These are phyloP conservation scores for Phascolomyces articulosus DNA, from an alignment of 371 early-diverging fungal species.

Conservation along the genomic window DNA sequence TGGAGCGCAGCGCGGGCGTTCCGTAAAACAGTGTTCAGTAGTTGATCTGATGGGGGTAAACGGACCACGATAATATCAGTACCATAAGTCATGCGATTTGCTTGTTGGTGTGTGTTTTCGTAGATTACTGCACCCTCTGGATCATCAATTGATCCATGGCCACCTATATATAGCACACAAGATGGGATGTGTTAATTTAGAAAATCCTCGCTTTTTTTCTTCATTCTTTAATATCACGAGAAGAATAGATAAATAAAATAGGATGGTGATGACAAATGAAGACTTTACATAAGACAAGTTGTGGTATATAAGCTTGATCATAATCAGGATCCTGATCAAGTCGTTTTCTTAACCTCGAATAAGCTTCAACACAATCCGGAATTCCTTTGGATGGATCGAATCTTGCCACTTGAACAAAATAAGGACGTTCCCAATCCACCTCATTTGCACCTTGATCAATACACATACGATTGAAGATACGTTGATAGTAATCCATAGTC, in stretches of 20 bases:
- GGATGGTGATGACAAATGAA: too few species aligned
- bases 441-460: conserved; percentile 69
- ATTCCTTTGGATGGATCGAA: conserved; percentile 93
- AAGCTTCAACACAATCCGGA: conserved; percentile 77
- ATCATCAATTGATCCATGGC: conserved; percentile 89
- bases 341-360: conserved; percentile 62
- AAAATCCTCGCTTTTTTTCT: neutral
- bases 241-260: too few species aligned
- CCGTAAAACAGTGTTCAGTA: conserved; percentile 73
- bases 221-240: neutral
- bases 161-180: conserved; percentile 33
- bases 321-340: conserved; percentile 39
- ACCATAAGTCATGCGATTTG: conserved; percentile 50
- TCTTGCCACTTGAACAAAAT: conserved; percentile 85
- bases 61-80: conserved; percentile 67
- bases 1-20: conserved; percentile 78
- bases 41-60: conserved; percentile 83
- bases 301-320: conserved; percentile 53
- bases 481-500: conserved; percentile 68
- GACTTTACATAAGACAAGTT: conserved; percentile 70
- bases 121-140: conserved; percentile 83
- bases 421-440: conserved; percentile 68
- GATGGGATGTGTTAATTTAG: neutral
- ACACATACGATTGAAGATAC: conserved; percentile 77
- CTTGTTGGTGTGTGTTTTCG: conserved; percentile 56